phyloP scores from a whole-genome alignment of 768 basidiomycete genomes.

The Boletellus sp. region DNA sequence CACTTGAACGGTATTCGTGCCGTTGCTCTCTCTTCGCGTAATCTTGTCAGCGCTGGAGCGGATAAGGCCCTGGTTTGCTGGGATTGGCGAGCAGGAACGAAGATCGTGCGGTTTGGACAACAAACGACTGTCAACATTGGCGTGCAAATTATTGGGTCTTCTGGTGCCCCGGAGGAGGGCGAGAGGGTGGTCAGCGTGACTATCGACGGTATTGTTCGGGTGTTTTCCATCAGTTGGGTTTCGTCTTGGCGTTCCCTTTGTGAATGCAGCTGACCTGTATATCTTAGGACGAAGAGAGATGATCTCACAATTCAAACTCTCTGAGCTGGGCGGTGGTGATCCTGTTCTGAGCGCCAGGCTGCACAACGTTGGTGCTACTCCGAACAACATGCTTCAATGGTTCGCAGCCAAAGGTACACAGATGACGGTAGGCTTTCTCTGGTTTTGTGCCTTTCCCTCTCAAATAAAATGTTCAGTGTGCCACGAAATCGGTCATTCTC shows the following conservation, averaged over 20 bases:
- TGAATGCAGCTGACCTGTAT: slow-evolving; percentile 3
- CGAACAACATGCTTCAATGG: slow-evolving; percentile 92
- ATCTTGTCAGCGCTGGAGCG: slow-evolving; percentile 80
- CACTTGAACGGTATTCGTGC: slow-evolving; percentile 89
- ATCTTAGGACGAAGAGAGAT: slow-evolving; percentile 66
- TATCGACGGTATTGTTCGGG: slow-evolving; percentile 86
- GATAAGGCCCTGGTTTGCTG: slow-evolving; percentile 76
- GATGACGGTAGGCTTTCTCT: slow-evolving; percentile 65
- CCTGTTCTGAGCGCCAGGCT: slow-evolving; percentile 64
- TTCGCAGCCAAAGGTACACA: slow-evolving; percentile 87
- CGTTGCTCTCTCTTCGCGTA: slow-evolving; percentile 79
- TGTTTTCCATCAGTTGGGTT: slow-evolving; percentile 82
- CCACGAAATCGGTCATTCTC: slow-evolving; percentile 81
- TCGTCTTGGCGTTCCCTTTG: background rate
- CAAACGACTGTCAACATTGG: slow-evolving; percentile 92
- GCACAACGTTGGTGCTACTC: slow-evolving; percentile 72
- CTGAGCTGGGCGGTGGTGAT: slow-evolving; percentile 68
- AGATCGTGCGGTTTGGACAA: slow-evolving; percentile 88
- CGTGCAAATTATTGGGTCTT: slow-evolving; percentile 72
- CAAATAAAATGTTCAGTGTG: slow-evolving; percentile 53
- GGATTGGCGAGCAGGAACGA: slow-evolving; percentile 87
- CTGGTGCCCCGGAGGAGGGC: slow-evolving; percentile 45
- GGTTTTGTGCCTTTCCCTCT: background rate
- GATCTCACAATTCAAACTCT: slow-evolving; percentile 88
- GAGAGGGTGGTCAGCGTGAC: slow-evolving; percentile 89